A percentile compares a stretch with the other conserved stretches of the same genome.
Conservation (phyloP, 2,329 filamentous ascomycete species). For the Talaromyces pinophilus region DNA sequence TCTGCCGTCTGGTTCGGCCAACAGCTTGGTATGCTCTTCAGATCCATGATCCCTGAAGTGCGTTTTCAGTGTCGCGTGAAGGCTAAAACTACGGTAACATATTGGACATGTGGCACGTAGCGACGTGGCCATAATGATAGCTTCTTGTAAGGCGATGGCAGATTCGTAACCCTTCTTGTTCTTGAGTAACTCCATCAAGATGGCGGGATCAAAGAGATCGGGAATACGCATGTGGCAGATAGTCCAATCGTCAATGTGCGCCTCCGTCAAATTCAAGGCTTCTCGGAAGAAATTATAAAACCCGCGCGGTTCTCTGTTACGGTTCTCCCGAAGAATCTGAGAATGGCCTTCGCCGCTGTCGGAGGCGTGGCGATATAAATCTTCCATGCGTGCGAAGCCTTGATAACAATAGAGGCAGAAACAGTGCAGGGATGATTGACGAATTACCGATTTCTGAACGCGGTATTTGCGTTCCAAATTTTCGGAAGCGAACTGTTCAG, state of each 20-base stretch:
- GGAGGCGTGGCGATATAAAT: conserved; percentile 21
- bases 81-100: conserved; percentile 22
- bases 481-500: conserved; percentile 16
- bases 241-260: conserved; percentile 22
- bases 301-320: conserved; percentile 18
- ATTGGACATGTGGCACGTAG: conserved; percentile 22
- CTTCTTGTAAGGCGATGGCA: conserved; percentile 22
- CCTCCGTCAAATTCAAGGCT: conserved; percentile 20
- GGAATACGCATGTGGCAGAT: conserved; percentile 23
- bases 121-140: conserved; percentile 21
- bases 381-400: conserved; percentile 23
- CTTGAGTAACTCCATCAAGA: conserved; percentile 23
- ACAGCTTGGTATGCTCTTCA: conserved; percentile 13
- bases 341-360: conserved; percentile 23
- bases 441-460: conserved; percentile 20
- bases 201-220: conserved; percentile 20
- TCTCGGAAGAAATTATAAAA: conserved; percentile 24
- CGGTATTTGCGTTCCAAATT: conserved; percentile 19
- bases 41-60: conserved; percentile 19
- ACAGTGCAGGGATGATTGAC: conserved; percentile 21
- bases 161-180: conserved; percentile 17
- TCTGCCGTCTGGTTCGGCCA: conserved; percentile 20
- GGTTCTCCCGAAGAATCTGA: conserved; percentile 22
- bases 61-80: conserved; percentile 21
- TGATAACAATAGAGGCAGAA: conserved; percentile 23